These are phyloP conservation scores for Acanthamoeba triangularis DNA, from an alignment of 208 protist species.

Conservation along the genomic window DNA sequence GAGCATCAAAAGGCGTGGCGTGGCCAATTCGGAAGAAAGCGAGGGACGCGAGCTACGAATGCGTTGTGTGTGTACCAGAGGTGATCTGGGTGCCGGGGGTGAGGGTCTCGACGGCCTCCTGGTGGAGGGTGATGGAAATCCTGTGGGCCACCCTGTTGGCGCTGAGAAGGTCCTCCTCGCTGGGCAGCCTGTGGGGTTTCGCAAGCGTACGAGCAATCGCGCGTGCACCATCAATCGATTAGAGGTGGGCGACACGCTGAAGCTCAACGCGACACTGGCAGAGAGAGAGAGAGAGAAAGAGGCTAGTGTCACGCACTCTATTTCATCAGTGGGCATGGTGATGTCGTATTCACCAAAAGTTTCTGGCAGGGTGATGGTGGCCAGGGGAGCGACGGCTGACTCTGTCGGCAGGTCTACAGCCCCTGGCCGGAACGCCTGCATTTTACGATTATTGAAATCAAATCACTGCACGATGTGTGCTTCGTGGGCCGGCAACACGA, in stretches of 20 bases:
- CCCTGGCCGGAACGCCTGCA: constrained; percentile 82
- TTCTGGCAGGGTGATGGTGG: constrained; percentile 81
- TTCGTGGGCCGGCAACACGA: too few relatives aligned
- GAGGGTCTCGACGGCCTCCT: constrained; percentile 67
- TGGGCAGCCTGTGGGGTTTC: background rate
- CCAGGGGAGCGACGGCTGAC: constrained; percentile 8
- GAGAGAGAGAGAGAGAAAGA: background rate
- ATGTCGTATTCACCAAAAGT: constrained; percentile 77
- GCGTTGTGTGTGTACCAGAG: background rate
- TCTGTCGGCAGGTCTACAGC: constrained; percentile 78
- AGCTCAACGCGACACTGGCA: too few relatives aligned
- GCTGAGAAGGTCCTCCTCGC: constrained; percentile 74
- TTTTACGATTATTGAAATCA: background rate
- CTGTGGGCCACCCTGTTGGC: constrained; percentile 62
- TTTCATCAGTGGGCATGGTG: constrained; percentile 49
- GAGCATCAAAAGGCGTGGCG: too few relatives aligned
- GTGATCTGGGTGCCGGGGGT: constrained; percentile 57
- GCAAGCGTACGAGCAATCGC: background rate
- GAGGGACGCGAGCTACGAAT: background rate
- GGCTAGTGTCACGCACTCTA: constrained; percentile 14
- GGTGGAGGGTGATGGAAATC: constrained; percentile 75
- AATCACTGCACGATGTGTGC: background rate
- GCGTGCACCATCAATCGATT: background rate
- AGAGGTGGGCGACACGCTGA: too few relatives aligned
- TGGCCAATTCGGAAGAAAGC: too few relatives aligned